Base-by-base conservation (phyloP, 1,139 yeast species). In the Yamadazyma taylorii region DNA sequence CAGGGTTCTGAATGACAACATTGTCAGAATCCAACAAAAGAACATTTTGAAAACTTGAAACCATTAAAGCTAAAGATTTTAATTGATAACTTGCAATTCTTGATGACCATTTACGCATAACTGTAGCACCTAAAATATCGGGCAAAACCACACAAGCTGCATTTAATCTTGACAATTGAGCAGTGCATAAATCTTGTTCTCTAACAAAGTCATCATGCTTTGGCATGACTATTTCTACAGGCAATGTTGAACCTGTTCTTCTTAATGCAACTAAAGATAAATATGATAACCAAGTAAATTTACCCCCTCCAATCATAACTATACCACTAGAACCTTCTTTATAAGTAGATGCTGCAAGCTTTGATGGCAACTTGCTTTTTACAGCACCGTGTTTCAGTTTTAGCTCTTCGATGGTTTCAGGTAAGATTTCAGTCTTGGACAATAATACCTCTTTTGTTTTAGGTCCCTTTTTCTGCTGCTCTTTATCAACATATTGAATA, bases 21-120 rank as follows among this genome's bases (percentile, higher is more conserved):
- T 70, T 71, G 41, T 71, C 77, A 6, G 75, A 64, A 47, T 71
- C 77, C 30, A 71, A 48, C 31, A 71, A 52, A 22, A 71, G 51
- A 4, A 69, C 65, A 41, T 69, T 61, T 42, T 71, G 69, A 46
- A 71, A 71, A 6, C 72, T 58, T 3, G 72, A 63, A 6, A 67
- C 56, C 47, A 69, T 46, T 23, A 48, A 34, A 6, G 51, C 51
- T 40, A 71, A 56, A 0, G 71, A 58, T 43, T 71, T 71, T 47
- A 59, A 69, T 45, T 71, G 76, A 47, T 67, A 71, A 22, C 50
- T 56, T 1, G 54, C 53, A 33, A 68, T 55, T 22, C 52, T 54
- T 1, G 45, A 36, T 2, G 53, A 39, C 66, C 70, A 64, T 32
- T 56, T 51, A 26, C 52, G 40, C 63, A 63, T 61, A 1, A 66